phyloP scores from a whole-genome alignment of 106 monocot genomes.

The Allium fistulosum region DNA sequence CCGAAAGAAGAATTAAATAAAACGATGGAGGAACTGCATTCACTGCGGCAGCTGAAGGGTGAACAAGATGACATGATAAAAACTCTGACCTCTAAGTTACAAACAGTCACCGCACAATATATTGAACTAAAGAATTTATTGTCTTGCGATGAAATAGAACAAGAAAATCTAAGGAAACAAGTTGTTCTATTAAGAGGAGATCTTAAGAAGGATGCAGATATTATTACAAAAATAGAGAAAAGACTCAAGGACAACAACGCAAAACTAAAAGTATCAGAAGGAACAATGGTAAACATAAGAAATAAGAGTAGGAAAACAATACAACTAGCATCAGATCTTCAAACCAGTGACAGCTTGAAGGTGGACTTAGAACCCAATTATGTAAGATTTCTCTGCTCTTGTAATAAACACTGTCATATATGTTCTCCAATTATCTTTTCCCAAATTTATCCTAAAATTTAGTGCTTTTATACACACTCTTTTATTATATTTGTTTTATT shows the following conservation, averaged over 20 bases:
- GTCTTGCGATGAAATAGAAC: slow-evolving; percentile 34
- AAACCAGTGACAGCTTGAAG: not conserved
- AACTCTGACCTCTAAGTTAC: slow-evolving; percentile 31
- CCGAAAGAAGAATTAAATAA: slow-evolving; percentile 29
- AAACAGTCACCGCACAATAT: slow-evolving; percentile 21
- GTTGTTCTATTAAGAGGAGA: slow-evolving; percentile 20
- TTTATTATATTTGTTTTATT: not conserved
- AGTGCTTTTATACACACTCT: too few relatives aligned
- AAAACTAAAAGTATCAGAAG: slow-evolving; percentile 11
- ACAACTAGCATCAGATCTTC: not conserved
- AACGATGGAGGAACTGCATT: slow-evolving; percentile 27
- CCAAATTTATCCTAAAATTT: too few relatives aligned
- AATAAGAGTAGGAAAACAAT: not conserved
- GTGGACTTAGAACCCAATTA: too few relatives aligned
- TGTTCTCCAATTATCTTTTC: too few relatives aligned
- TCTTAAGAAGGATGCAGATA: slow-evolving; percentile 25
- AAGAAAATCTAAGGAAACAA: slow-evolving; percentile 42
- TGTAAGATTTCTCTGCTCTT: too few relatives aligned
- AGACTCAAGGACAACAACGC: slow-evolving; percentile 23
- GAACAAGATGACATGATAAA: slow-evolving; percentile 39
- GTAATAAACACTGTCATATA: too few relatives aligned
- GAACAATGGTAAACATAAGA: slow-evolving; percentile 3
- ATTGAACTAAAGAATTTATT: slow-evolving; percentile 34
- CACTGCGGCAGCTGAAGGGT: slow-evolving; percentile 18
- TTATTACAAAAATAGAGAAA: slow-evolving; percentile 20